phyloP scores from a whole-genome alignment of 1,284 basidiomycete species.

The Heimioporus punctisporus region DNA sequence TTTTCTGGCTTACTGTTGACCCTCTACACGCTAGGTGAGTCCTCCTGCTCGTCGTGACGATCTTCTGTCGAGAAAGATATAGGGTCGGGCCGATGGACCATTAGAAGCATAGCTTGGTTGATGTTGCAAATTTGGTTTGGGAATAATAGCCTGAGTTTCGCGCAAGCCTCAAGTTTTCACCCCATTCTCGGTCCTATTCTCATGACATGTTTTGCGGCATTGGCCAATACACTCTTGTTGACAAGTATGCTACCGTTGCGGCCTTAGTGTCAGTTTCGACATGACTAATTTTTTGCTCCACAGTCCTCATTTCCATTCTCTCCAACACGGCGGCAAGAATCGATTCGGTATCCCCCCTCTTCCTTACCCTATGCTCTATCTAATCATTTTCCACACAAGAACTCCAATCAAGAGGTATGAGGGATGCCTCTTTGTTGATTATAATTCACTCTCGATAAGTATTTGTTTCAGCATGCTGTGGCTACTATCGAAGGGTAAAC shows the following conservation, averaged over 20 bases:
- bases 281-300: not conserved
- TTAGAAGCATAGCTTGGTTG: conserved; percentile 77
- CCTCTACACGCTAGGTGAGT: conserved; percentile 72
- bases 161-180: conserved; percentile 75
- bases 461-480: conserved; percentile 88
- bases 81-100: conserved; percentile 61
- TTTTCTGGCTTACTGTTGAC: conserved; percentile 90
- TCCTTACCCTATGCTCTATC: conserved; percentile 2
- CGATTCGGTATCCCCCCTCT: conserved; percentile 56
- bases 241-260: conserved; percentile 56
- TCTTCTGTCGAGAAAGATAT: conserved; percentile 14
- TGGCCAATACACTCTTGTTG: conserved; percentile 79
- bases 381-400: conserved; percentile 42
- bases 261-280: not conserved
- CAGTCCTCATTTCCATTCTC: conserved; percentile 84
- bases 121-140: conserved; percentile 89
- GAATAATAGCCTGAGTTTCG: conserved; percentile 74
- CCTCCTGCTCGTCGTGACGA: not conserved
- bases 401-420: conserved; percentile 79
- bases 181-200: conserved; percentile 85
- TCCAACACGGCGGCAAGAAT: conserved; percentile 87
- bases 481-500: conserved; percentile 85
- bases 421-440: conserved; percentile 1
- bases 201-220: conserved; percentile 83
- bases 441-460: conserved; percentile 43